Conservation (phyloP, 768 basidiomycete genomes). For the Podaxis rugospora region DNA sequence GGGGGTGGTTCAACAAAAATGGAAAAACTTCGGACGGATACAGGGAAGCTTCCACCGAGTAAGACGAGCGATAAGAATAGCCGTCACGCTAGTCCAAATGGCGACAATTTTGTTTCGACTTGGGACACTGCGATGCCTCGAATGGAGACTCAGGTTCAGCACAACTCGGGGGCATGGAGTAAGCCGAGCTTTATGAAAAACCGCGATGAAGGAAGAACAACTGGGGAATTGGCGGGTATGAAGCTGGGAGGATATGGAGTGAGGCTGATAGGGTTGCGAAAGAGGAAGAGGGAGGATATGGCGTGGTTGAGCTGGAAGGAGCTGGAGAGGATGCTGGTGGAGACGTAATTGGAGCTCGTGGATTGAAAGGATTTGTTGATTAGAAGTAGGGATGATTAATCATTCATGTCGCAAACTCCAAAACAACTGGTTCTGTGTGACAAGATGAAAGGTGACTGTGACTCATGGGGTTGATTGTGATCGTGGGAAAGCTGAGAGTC, state of each 20-base stretch:
- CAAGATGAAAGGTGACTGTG: background rate
- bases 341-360: background rate
- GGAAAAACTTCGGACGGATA: slow-evolving; percentile 3
- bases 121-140: background rate
- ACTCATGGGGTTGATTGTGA: slow-evolving; percentile 5
- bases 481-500: slow-evolving; percentile 8
- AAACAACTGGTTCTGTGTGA: background rate
- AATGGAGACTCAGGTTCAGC: background rate
- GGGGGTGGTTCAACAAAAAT: background rate
- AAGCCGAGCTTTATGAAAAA: slow-evolving; percentile 5
- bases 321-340: slow-evolving; percentile 7
- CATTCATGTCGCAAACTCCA: no score
- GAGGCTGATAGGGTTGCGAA: background rate
- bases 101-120: background rate
- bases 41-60: slow-evolving; percentile 8
- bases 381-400: background rate
- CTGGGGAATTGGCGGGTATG: background rate
- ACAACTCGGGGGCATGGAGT: slow-evolving; percentile 2
- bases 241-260: slow-evolving; percentile 3
- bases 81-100: background rate
- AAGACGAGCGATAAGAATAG: slow-evolving; percentile 1
- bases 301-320: slow-evolving; percentile 11
- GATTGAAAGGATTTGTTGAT: background rate
- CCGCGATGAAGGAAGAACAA: background rate
- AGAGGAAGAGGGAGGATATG: background rate